A percentile compares a stretch with the other conserved stretches of the same genome.
These are phyloP conservation scores for Sanghuangporus baumii DNA, from an alignment of 1,284 basidiomycete species.

Conservation along the genomic window DNA sequence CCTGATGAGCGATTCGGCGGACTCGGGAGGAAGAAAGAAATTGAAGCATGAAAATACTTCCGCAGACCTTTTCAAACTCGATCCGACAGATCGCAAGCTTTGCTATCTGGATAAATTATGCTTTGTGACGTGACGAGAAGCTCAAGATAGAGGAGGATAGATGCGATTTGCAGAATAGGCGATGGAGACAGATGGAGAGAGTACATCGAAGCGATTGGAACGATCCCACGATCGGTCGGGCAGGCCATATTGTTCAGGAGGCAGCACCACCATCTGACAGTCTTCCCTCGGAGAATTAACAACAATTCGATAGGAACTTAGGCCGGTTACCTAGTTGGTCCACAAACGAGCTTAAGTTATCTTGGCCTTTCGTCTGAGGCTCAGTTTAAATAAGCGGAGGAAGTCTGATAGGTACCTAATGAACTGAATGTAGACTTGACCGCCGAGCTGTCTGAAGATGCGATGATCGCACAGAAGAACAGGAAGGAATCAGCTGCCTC, in stretches of 20 bases:
- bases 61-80: background rate
- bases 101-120: background rate
- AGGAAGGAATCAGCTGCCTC: no score
- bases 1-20: slow-evolving; percentile 5
- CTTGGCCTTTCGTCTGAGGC: no score
- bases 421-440: background rate
- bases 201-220: background rate
- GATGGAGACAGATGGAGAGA: no score
- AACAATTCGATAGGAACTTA: background rate
- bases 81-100: background rate
- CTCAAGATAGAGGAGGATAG: background rate
- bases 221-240: background rate
- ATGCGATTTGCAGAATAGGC: no score
- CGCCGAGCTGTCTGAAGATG: background rate
- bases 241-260: background rate
- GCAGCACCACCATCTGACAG: background rate
- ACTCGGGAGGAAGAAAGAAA: background rate
- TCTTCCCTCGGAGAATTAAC: background rate
- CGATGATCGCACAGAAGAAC: background rate
- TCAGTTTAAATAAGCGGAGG: background rate
- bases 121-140: background rate
- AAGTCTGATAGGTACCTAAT: background rate
- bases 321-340: no score
- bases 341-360: no score
- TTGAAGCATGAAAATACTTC: background rate